Evolutionary conservation across 2,329 filamentous ascomycete species (phyloP), one percentile per base, ranked within the genome.

Genomic region (Alternaria infectoria): DNA sequence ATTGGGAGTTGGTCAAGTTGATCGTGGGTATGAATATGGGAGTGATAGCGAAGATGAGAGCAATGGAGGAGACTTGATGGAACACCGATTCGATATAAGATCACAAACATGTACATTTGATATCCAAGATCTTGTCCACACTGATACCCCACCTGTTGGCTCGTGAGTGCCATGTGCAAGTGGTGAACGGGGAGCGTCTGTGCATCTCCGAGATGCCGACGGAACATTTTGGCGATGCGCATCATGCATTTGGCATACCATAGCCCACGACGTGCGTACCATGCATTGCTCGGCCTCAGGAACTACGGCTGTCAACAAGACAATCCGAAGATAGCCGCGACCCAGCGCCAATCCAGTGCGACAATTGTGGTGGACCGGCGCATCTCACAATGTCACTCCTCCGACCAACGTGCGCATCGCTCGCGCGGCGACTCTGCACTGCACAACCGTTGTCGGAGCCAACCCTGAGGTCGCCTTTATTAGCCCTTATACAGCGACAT

Each of bases 11-110:
- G 58, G 88, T 96, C 36, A 87, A 90, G 67, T 92, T 92, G 80
- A 90, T 97, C 72, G 90, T 98, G 7, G 94, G 92, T 7, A 94
- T 97, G 93, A 99, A 99, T 77, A 88, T 91, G 23, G 90, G 82
- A 60, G 74, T 88, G 57, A 47, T 73, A 63, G 54, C 57, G 45
- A 68, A 62, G 54, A 17, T 40, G 19, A 52, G 40, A 17, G 30
- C 49, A 4, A 19, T 40, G 21, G 49, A 19, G 9, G 3, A 25
- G 28, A 52, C 4, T 17, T 36, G 49, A 52, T 40, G 13, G 1
- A 36, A 36, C 2, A 52, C 13, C 2, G 28, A 19, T n/a, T 25
- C 11, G 15, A 52, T n/a, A 36, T 10, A 25, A 25, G 5, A 3
- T 52, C 30, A n/a, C 19, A 11, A 36, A 36, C 9, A 3, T 17